A percentile compares a stretch with the other conserved stretches of the same genome.
Conservation (phyloP, 306 rosid species). For the Quercus dentata region DNA sequence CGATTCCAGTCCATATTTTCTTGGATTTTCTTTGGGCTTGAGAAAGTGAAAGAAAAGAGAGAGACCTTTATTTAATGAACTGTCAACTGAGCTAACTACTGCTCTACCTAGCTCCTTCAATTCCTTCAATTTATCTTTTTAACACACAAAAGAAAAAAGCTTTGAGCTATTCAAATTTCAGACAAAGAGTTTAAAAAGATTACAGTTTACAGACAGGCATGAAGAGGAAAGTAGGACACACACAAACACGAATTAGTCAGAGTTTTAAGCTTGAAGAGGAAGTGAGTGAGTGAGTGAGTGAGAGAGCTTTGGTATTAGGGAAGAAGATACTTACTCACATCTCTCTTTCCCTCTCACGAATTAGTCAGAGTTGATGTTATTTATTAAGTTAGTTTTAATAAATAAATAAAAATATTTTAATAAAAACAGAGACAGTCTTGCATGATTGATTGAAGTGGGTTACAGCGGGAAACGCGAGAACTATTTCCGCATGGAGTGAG, state of each 20-base stretch:
- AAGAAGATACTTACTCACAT: no score
- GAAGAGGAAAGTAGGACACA: neutral
- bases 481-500: no score
- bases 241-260: no score
- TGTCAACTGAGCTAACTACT: neutral
- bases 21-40: neutral
- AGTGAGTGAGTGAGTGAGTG: no score
- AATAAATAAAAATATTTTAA: neutral
- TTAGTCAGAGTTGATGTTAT: no score
- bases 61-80: neutral
- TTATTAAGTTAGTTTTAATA: neutral
- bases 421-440: neutral
- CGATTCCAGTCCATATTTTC: conserved; percentile 44
- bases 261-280: no score
- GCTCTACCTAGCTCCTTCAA: neutral
- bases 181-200: no score
- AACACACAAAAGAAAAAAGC: neutral
- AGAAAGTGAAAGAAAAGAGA: neutral
- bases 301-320: no score
- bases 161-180: no score
- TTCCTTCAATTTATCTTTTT: neutral
- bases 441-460: neutral
- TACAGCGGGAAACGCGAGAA: conserved; percentile 31
- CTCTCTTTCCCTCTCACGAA: no score
- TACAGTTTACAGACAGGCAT: neutral